Percentiles rank a stretch among this genome's conserved stretches.
phyloP scores from a whole-genome alignment of 192 early-diverging fungal genomes.

The Cladochytrium replicatum region DNA sequence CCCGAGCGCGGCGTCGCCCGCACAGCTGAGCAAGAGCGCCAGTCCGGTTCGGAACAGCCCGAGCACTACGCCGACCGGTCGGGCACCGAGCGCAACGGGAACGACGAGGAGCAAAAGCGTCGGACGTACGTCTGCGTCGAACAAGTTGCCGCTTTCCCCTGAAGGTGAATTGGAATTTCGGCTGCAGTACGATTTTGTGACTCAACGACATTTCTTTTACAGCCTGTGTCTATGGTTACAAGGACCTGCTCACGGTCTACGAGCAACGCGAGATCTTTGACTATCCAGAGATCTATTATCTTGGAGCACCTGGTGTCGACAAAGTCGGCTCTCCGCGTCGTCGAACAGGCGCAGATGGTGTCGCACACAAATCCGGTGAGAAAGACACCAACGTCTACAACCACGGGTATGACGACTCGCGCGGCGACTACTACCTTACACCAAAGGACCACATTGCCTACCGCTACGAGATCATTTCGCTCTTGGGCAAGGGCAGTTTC shows the following conservation, averaged over 20 bases:
- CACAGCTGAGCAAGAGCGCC: not conserved
- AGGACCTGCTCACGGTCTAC: constrained; percentile 56
- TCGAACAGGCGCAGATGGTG: constrained; percentile 44
- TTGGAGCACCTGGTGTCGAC: constrained; percentile 54
- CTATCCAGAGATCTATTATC: constrained; percentile 77
- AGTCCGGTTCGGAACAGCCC: not conserved
- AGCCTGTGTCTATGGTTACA: constrained; percentile 31
- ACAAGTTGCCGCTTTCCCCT: not conserved
- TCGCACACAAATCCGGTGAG: constrained; percentile 17
- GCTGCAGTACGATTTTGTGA: not conserved
- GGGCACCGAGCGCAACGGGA: not conserved
- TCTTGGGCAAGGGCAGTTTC: constrained; percentile 90
- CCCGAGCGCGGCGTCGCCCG: not conserved
- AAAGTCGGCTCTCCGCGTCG: constrained; percentile 54
- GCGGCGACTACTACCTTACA: constrained; percentile 84
- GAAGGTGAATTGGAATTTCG: not conserved
- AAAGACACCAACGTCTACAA: constrained; percentile 29
- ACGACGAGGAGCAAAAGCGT: not conserved
- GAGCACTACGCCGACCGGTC: not conserved
- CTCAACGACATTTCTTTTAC: constrained; percentile 5
- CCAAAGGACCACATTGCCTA: constrained; percentile 85
- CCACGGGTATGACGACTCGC: constrained; percentile 74
- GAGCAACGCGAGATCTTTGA: constrained; percentile 82
- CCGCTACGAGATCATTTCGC: constrained; percentile 85
- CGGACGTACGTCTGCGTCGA: not conserved